A percentile compares a stretch with the other conserved stretches of the same genome.
phyloP scores from a whole-genome alignment of 1,284 basidiomycete genomes.

The Cutaneotrichosporon cutaneum region DNA sequence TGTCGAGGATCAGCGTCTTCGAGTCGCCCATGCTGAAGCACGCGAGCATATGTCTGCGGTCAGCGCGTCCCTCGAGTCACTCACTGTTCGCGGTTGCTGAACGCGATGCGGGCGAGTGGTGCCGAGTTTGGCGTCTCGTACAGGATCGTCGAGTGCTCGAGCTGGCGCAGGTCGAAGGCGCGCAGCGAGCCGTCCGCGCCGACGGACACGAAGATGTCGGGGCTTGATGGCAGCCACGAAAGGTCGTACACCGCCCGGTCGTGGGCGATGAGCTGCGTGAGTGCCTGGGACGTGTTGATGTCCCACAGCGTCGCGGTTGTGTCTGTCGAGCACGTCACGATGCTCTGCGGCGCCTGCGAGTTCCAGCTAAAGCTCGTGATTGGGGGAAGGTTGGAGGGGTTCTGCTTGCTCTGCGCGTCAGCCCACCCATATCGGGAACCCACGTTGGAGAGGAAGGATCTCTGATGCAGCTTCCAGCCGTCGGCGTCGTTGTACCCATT shows the following conservation, averaged over 20 bases:
- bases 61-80: not conserved
- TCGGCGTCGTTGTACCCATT: conserved; percentile 52
- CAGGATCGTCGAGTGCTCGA: conserved; percentile 97
- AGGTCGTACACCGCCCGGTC: conserved; percentile 79
- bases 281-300: conserved; percentile 88
- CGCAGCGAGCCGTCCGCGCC: conserved; percentile 95
- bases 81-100: conserved; percentile 54
- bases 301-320: conserved; percentile 97
- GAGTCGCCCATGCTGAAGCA: conserved; percentile 66
- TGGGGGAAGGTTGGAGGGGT: conserved; percentile 66
- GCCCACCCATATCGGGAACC: conserved; percentile 46
- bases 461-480: conserved; percentile 52
- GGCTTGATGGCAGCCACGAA: conserved; percentile 96
- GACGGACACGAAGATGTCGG: conserved; percentile 97
- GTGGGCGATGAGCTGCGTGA: conserved; percentile 97
- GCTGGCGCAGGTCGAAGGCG: conserved; percentile 90
- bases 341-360: conserved; percentile 75
- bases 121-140: conserved; percentile 76
- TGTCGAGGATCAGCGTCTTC: conserved; percentile 86
- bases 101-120: conserved; percentile 82
- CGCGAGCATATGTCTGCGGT: conserved; percentile 49
- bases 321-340: conserved; percentile 95
- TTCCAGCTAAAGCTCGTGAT: conserved; percentile 97
- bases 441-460: conserved; percentile 71
- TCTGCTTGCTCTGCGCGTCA: conserved; percentile 73